phyloP scores from a whole-genome alignment of 202 grass and related monocot genomes.

The Zoysia matrella region DNA sequence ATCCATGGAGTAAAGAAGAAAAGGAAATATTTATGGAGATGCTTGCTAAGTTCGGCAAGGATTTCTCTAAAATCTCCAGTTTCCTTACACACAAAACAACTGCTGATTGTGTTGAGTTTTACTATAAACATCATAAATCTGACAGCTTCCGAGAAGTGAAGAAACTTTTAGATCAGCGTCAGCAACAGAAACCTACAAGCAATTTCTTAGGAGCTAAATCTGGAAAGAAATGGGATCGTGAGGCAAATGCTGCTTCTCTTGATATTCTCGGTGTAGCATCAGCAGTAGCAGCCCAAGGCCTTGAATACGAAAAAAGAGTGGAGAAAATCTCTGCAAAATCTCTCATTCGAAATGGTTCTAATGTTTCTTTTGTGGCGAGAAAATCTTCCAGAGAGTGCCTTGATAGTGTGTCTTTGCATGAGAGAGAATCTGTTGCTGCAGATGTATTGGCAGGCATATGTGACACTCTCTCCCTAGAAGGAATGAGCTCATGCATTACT shows the following conservation, averaged over 20 bases:
- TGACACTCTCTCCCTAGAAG: slow-evolving; percentile 75
- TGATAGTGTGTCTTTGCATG: slow-evolving; percentile 51
- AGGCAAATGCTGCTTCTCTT: slow-evolving; percentile 63
- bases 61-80: slow-evolving; percentile 89
- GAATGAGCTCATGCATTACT: slow-evolving; percentile 84
- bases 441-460: slow-evolving; percentile 75
- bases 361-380: slow-evolving; percentile 36
- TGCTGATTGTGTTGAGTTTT: slow-evolving; percentile 96
- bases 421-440: slow-evolving; percentile 80
- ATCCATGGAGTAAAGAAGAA: slow-evolving; percentile 88
- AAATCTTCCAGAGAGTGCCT: slow-evolving; percentile 41
- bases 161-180: slow-evolving; percentile 74
- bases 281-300: slow-evolving; percentile 56
- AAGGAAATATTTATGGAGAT: slow-evolving; percentile 93
- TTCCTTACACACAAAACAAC: slow-evolving; percentile 89
- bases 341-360: slow-evolving; percentile 44
- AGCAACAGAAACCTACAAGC: slow-evolving; percentile 54
- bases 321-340: slow-evolving; percentile 50
- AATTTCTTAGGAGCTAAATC: slow-evolving; percentile 75
- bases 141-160: slow-evolving; percentile 93
- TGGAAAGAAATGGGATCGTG: slow-evolving; percentile 75
- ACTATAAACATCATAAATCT: slow-evolving; percentile 98
- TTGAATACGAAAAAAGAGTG: slow-evolving; percentile 50
- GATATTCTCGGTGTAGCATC: slow-evolving; percentile 74
- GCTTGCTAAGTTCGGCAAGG: slow-evolving; percentile 86